Conservation (phyloP, 2,329 filamentous ascomycete genomes). For the Arthrinium puccinioides region DNA sequence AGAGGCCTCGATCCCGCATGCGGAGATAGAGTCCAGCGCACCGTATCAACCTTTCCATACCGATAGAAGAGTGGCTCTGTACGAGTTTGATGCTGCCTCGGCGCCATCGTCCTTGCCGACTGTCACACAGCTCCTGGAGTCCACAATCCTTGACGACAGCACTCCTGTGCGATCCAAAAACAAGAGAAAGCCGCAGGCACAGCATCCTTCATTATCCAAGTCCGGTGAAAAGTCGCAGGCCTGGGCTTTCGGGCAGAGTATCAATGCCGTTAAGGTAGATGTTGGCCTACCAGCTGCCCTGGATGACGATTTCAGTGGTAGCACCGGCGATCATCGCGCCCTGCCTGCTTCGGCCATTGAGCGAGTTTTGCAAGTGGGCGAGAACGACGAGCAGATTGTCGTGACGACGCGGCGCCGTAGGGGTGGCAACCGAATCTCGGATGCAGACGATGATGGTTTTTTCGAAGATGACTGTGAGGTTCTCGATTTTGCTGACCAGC, state of each 20-base stretch:
- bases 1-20: slow-evolving; percentile 62
- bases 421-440: slow-evolving; percentile 40
- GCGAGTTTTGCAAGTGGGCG: slow-evolving; percentile 49
- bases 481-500: slow-evolving; percentile 74
- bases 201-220: no score
- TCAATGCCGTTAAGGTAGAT: slow-evolving; percentile 44
- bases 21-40: slow-evolving; percentile 91
- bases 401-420: slow-evolving; percentile 71
- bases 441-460: slow-evolving; percentile 64
- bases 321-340: slow-evolving; percentile 48
- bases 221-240: slow-evolving; percentile 10
- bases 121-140: slow-evolving; percentile 31
- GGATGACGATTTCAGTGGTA: slow-evolving; percentile 46
- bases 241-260: slow-evolving; percentile 56
- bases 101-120: slow-evolving; percentile 21
- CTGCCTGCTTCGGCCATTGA: slow-evolving; percentile 59
- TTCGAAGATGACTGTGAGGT: slow-evolving; percentile 93
- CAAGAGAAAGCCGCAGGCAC: slow-evolving; percentile 20
- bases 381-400: slow-evolving; percentile 69
- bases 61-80: slow-evolving; percentile 74
- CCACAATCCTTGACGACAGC: slow-evolving; percentile 32
- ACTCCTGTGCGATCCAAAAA: slow-evolving; percentile 29
- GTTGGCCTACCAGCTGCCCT: slow-evolving; percentile 36
- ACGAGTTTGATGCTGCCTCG: slow-evolving; percentile 44
- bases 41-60: slow-evolving; percentile 96